Base-by-base conservation (phyloP, 805 yeast genomes). In the Yamadazyma paraphyllophila region DNA sequence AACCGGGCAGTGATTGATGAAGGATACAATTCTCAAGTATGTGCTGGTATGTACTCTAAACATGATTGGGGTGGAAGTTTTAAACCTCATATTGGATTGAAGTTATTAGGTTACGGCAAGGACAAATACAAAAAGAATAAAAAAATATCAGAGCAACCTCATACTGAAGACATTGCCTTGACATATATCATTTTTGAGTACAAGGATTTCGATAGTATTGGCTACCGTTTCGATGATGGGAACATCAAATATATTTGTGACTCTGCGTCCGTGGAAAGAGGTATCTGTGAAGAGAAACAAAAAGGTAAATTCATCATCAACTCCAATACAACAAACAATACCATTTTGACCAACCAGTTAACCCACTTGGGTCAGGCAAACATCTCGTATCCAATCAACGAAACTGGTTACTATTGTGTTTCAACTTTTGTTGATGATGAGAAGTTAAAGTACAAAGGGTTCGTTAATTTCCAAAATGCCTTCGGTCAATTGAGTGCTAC, bases 391-490 rank as follows among this genome's bases (percentile, higher is more conserved):
- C 72, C 73, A 3, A 80, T 94, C 36, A 69, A 74, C 46, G 74
- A 76, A 47, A 89, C 98, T 1, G 98, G 98, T 6, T 94, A 85
- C 65, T 94, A 91, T 67, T 94, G 99, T 71, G 85, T 92, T 35
- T 82, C 90, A 1, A 84, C 95, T 0, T 81, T 73, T 52, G 73
- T 81, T 17, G 67, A 77, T 17, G 54, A 63, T 13, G 57, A 62
- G 10, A 61, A 60, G 39, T 61, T 62, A 36, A 71, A 69, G 15
- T 94, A 83, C 65, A 63, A 74, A 41, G 86, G 92, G 12, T 65
- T 68, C n/a, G 85, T 85, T 36, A 84, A 83, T 56, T 94, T 88
- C 67, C 94, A 89, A 69, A 94, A 91, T 67, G 87, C 98, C 3
- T 94, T 79, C 65, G 99, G 99, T 46, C 79, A 88, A 48, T 71